Evolutionary conservation across 805 yeast genomes (phyloP).

Genomic region (Cyberlindnera japonica): DNA sequence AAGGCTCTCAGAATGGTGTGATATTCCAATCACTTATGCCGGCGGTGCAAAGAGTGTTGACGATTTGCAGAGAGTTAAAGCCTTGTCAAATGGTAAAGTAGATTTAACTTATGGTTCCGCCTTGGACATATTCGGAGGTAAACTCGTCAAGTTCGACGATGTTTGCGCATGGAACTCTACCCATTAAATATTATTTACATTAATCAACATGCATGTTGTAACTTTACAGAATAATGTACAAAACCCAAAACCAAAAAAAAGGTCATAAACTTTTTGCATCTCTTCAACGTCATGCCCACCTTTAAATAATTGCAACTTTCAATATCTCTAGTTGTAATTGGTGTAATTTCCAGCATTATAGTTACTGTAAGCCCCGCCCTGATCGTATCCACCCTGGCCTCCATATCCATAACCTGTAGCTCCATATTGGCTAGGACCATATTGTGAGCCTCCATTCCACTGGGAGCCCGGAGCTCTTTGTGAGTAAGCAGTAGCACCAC

Average conservation of each 20-base stretch:
- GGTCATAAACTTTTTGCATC: background rate
- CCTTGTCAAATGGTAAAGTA: constrained; percentile 73
- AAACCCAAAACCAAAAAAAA: background rate
- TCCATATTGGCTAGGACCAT: constrained; percentile 4
- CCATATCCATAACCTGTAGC: background rate
- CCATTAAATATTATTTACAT: constrained; percentile 14
- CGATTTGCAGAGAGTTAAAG: constrained; percentile 65
- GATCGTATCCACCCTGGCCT: background rate
- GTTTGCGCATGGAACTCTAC: constrained; percentile 67
- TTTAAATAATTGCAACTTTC: no score
- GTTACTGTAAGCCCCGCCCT: background rate
- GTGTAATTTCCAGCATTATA: background rate
- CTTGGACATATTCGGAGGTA: constrained; percentile 92
- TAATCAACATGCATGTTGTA: no score
- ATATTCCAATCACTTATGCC: constrained; percentile 83
- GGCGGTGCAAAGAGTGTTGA: constrained; percentile 84
- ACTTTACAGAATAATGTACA: background rate
- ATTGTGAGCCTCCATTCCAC: constrained; percentile 8
- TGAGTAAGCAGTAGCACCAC: constrained; percentile 6
- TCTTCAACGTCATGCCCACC: no score
- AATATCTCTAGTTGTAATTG: background rate
- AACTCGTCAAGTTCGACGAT: constrained; percentile 68
- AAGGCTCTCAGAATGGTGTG: constrained; percentile 73
- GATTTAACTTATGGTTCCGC: constrained; percentile 94
- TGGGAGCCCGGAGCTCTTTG: constrained; percentile 5